phyloP scores from a whole-genome alignment of 2,329 filamentous ascomycete genomes.

The Aschersonia sp. region DNA sequence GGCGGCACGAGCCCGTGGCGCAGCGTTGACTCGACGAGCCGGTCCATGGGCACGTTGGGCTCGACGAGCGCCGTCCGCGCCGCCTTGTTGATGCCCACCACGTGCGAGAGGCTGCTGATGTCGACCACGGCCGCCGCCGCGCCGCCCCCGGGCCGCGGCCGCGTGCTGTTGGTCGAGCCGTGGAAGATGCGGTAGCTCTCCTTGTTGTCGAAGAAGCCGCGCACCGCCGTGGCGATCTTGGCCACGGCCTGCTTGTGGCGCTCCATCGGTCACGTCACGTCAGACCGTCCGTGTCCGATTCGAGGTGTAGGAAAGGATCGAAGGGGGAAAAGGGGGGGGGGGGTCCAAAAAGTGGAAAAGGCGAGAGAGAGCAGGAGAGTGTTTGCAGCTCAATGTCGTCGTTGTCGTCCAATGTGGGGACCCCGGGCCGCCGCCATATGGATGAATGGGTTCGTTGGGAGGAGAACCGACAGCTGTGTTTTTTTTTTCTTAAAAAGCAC shows the following conservation, averaged over 20 bases:
- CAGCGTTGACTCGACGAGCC: conserved; percentile 50
- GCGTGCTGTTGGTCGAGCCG: conserved; percentile 64
- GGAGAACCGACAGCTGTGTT: too few species aligned
- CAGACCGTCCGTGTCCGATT: too few species aligned
- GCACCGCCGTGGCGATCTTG: conserved; percentile 31
- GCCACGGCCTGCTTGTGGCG: conserved; percentile 33
- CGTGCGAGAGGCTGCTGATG: conserved; percentile 48
- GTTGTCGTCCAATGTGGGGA: neutral
- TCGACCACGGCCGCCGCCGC: conserved; percentile 31
- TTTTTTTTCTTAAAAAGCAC: too few species aligned
- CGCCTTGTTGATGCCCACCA: conserved; percentile 45
- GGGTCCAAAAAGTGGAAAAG: conserved; percentile 1
- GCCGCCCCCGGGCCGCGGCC: conserved; percentile 23
- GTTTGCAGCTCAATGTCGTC: neutral
- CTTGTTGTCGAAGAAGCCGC: conserved; percentile 29
- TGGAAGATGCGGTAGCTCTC: conserved; percentile 61
- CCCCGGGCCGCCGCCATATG: too few species aligned
- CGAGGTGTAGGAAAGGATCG: too few species aligned
- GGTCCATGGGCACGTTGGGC: conserved; percentile 64
- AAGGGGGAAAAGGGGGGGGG: too few species aligned
- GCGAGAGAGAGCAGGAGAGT: neutral
- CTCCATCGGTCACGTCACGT: conserved; percentile 22
- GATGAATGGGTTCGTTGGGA: too few species aligned
- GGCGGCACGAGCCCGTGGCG: conserved; percentile 52
- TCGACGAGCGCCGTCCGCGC: conserved; percentile 51